Base-by-base conservation (phyloP, 352 stramenopile genomes). In the Phytophthora lateralis region DNA sequence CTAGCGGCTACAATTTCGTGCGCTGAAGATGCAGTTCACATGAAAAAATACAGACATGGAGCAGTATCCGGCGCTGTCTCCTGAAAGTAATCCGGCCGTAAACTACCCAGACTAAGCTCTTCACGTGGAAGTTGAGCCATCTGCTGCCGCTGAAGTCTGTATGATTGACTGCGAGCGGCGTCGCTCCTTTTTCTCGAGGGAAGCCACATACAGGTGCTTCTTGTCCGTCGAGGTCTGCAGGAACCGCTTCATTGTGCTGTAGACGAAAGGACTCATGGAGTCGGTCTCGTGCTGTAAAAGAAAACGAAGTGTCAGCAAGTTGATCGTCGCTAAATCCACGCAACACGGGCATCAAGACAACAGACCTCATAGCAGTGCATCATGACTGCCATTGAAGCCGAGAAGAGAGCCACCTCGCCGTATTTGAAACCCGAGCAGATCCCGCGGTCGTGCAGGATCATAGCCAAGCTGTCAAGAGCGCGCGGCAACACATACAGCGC, bases 311-410 rank as follows among this genome's bases (percentile, higher is more conserved):
- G 11, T 53, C 15, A 24, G 21, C 41, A 10, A 44, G 26, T 15
- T 21, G 2, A 53, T 35, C n/a, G 15, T 42, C n/a, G n/a, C n/a
- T 24, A 24, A 24, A 24, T 24, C 21, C 21, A 24, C 6, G n/a
- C 12, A 51, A 9, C 32, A 38, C 10, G 32, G 18, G 15, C 29
- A 53, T 7, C 27, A 29, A 3, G 38, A 1, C 17, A 54, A 32
- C 63, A 55, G 69, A 89, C 82, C 83, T 95, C 84, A 52, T 92
- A 95, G 55, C 72, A 90, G 66, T 88, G 89, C 86, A 93, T 93
- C 66, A 95, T 87, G 42, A 85, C 69, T 8, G 78, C 72, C 84
- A 93, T 95, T 8, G 84, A 95, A 11, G 69, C 69, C 21, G 83
- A 82, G 51, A 93, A 95, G 37, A 95, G 72, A 43, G 81, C 69